These are phyloP conservation scores for Apophysomyces trapeziformis DNA, from an alignment of 371 early-diverging fungal genomes.

Conservation along the genomic window DNA sequence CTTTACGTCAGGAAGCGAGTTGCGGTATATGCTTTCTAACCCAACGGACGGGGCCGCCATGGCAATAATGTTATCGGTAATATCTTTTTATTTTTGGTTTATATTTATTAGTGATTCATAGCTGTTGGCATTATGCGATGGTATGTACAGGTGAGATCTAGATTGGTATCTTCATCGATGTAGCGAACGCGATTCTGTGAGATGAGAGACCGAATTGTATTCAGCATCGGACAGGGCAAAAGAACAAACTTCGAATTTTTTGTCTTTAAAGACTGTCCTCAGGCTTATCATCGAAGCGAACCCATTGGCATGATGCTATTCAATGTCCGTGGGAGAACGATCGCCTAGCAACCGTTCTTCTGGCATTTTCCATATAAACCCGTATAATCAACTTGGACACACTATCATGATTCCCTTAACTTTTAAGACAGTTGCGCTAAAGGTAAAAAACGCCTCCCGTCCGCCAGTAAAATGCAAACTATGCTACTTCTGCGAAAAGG, in stretches of 20 bases:
- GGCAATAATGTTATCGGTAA: conserved; percentile 68
- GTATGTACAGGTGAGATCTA: conserved; percentile 67
- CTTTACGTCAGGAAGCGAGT: conserved; percentile 60
- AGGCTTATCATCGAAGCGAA: too few species aligned
- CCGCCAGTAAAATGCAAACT: too few species aligned
- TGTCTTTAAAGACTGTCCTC: too few species aligned
- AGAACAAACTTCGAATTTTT: not conserved
- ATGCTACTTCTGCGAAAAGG: too few species aligned
- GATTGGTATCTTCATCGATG: conserved; percentile 52
- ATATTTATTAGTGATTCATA: not conserved
- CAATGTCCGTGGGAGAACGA: too few species aligned
- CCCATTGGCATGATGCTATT: too few species aligned
- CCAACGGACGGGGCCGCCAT: conserved; percentile 72
- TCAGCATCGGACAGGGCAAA: conserved; percentile 27
- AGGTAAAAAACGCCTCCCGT: too few species aligned
- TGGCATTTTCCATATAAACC: too few species aligned
- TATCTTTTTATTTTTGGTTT: conserved; percentile 36
- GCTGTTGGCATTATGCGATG: not conserved
- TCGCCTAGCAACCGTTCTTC: too few species aligned
- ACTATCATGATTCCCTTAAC: too few species aligned
- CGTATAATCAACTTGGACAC: too few species aligned
- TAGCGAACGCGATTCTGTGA: conserved; percentile 61
- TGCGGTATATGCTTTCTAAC: conserved; percentile 70
- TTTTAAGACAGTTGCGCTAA: too few species aligned
- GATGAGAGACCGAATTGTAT: conserved; percentile 40